phyloP scores from a whole-genome alignment of 1,284 basidiomycete species.

The Ustilago trichophora region DNA sequence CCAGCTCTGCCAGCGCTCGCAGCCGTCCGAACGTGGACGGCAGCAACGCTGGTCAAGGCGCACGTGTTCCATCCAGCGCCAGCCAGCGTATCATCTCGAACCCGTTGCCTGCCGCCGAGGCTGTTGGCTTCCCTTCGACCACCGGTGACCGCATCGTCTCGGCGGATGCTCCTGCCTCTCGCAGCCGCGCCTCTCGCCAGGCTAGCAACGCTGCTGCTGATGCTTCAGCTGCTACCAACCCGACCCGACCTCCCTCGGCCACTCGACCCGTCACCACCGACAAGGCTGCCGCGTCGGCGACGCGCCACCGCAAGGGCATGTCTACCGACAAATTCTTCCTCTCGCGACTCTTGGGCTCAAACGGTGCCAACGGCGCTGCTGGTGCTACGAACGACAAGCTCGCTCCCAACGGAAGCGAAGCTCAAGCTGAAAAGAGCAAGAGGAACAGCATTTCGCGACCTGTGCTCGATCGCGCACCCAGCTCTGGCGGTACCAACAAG shows the following conservation, averaged over 20 bases:
- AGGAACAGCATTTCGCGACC: conserved; percentile 30
- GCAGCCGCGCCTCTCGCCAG: conserved; percentile 7
- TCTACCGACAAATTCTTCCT: conserved; percentile 63
- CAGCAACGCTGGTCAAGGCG: too few relatives aligned
- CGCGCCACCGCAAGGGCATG: conserved; percentile 60
- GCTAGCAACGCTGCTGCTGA: not conserved
- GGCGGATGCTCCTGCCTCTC: not conserved
- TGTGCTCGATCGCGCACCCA: conserved; percentile 28
- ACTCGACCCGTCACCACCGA: conserved; percentile 9
- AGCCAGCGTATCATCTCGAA: conserved; percentile 28
- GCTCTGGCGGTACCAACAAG: conserved; percentile 18
- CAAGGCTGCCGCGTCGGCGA: conserved; percentile 14
- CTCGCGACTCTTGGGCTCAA: conserved; percentile 47
- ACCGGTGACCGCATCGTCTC: conserved; percentile 10
- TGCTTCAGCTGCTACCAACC: too few relatives aligned
- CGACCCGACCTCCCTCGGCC: conserved; percentile 13
- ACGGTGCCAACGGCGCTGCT: not conserved
- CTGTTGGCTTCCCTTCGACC: conserved; percentile 35
- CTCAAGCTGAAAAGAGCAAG: conserved; percentile 22
- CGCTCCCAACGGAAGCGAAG: conserved; percentile 7
- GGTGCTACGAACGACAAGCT: not conserved
- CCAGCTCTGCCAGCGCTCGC: conserved; percentile 21
- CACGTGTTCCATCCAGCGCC: conserved; percentile 7
- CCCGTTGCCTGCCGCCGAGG: conserved; percentile 15
- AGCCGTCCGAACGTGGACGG: conserved; percentile 8